Evolutionary conservation across 108 stramenopile species (phyloP).

Genomic region (Nitzschia putrida): DNA sequence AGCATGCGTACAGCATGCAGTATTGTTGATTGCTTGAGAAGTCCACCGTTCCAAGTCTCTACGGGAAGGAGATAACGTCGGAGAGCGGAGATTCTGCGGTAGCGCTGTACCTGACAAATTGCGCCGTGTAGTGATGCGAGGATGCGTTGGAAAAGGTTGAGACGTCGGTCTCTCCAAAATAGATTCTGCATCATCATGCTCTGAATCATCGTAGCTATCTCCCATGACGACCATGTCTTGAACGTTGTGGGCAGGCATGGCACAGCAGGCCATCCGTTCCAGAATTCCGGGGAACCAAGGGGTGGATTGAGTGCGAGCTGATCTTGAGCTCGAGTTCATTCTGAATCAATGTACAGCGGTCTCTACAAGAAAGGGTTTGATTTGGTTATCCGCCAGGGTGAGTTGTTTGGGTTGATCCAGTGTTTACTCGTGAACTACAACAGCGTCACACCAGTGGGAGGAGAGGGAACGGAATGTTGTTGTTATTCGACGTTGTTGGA

Average conservation of each 20-base stretch:
- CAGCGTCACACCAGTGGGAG: too few species aligned
- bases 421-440: too few species aligned
- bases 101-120: not conserved
- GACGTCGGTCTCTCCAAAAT: not conserved
- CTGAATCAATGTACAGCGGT: too few species aligned
- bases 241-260: constrained; percentile 13
- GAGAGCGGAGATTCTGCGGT: constrained; percentile 2
- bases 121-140: not conserved
- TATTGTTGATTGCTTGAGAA: not conserved
- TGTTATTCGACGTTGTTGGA: too few species aligned
- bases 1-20: constrained; percentile 4
- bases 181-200: not conserved
- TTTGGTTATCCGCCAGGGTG: too few species aligned
- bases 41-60: constrained; percentile 20
- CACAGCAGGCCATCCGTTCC: constrained; percentile 25
- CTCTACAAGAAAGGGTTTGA: too few species aligned
- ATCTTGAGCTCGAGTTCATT: not conserved
- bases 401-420: too few species aligned
- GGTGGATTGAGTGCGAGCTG: not conserved
- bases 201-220: constrained; percentile 7
- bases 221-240: constrained; percentile 9
- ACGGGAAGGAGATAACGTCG: constrained; percentile 8
- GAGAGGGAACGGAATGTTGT: too few species aligned
- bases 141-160: not conserved
- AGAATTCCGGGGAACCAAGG: constrained; percentile 18